These are phyloP conservation scores for Podaxis sp. DNA, from an alignment of 768 basidiomycete species.

Conservation along the genomic window DNA sequence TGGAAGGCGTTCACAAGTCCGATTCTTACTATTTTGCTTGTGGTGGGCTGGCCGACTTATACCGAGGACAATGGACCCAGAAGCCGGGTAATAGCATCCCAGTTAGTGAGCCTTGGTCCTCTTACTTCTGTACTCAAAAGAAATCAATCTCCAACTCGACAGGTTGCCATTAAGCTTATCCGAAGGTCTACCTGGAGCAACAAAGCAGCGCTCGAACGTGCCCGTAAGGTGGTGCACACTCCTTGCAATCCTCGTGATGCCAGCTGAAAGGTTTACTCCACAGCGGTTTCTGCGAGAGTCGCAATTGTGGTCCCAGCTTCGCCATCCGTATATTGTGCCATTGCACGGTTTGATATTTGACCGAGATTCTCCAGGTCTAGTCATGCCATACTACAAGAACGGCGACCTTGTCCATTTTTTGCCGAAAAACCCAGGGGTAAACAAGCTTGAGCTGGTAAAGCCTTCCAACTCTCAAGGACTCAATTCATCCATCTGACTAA, in stretches of 20 bases:
- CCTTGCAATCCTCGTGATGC: background rate
- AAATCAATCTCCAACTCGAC: background rate
- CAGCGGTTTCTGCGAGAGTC: slow-evolving; percentile 19
- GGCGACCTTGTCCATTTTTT: slow-evolving; percentile 14
- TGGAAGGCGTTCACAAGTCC: slow-evolving; percentile 5
- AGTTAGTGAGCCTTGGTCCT: background rate
- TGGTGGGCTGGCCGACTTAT: slow-evolving; percentile 20
- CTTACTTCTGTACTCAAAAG: background rate
- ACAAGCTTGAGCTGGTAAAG: slow-evolving; percentile 28
- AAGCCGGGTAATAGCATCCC: background rate
- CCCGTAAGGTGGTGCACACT: background rate
- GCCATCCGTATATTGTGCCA: slow-evolving; percentile 16
- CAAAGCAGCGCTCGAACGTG: background rate
- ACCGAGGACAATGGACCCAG: slow-evolving; percentile 16
- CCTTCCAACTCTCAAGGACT: background rate
- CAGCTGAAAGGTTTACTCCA: background rate
- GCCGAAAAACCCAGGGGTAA: too few relatives aligned
- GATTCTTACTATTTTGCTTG: slow-evolving; percentile 17
- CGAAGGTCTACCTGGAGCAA: slow-evolving; percentile 2
- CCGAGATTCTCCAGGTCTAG: slow-evolving; percentile 16
- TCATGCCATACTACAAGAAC: slow-evolving; percentile 19
- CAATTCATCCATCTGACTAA: background rate
- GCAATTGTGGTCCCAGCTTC: slow-evolving; percentile 14
- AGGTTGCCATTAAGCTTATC: slow-evolving; percentile 18
- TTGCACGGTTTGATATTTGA: slow-evolving; percentile 20